Conservation (phyloP, 208 protist genomes). For the Endotrypanum monterogeii region DNA sequence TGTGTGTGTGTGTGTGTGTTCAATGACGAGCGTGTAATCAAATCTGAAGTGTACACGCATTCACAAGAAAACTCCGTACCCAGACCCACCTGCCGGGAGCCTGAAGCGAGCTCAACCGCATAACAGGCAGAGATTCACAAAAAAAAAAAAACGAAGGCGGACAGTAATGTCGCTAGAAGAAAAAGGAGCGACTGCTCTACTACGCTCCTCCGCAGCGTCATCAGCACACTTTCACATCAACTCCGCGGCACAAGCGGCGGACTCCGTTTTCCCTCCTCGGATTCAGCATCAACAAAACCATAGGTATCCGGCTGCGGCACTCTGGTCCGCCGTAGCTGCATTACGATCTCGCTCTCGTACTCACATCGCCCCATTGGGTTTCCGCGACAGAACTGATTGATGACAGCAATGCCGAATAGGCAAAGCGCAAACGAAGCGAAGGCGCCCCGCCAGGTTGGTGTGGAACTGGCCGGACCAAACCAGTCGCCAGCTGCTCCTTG, state of each 20-base stretch:
- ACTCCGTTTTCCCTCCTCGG: conserved; percentile 6
- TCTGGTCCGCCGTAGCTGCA: conserved; percentile 20
- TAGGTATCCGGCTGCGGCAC: conserved; percentile 38
- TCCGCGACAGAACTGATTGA: conserved; percentile 72
- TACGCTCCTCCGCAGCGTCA: neutral
- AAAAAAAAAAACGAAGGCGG: neutral
- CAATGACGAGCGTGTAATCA: neutral
- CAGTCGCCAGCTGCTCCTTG: conserved; percentile 53
- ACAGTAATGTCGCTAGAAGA: neutral
- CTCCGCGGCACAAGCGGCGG: neutral
- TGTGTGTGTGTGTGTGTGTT: neutral
- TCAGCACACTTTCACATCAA: neutral
- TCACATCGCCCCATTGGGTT: conserved; percentile 68
- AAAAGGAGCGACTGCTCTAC: too few species aligned
- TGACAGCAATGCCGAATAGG: conserved; percentile 53
- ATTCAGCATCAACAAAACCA: conserved; percentile 67
- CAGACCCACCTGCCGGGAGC: neutral
- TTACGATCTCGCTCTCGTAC: conserved; percentile 45
- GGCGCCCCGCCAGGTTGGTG: conserved; percentile 35
- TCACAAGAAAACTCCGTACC: neutral
- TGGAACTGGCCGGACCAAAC: conserved; percentile 42
- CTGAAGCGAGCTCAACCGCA: neutral
- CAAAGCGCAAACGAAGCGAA: conserved; percentile 43
- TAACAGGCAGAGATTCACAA: neutral
- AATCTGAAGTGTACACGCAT: neutral